Evolutionary conservation across 1,284 basidiomycete genomes (phyloP).

Genomic region (Heterobasidion occidentale): DNA sequence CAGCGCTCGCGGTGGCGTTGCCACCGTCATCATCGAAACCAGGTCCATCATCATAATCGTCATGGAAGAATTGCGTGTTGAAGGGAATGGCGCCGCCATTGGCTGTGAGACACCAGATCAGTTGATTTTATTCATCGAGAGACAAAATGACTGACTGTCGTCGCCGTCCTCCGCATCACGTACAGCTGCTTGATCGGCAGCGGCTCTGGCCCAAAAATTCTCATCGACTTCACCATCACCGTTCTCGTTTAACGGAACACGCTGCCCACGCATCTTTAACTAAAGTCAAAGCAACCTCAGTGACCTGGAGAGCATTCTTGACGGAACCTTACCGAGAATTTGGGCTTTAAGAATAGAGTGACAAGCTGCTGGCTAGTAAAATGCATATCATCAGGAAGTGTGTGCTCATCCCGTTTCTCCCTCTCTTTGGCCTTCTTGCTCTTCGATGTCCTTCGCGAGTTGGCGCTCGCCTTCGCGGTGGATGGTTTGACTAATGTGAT

Average conservation of each 20-base stretch:
- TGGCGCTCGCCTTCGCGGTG: constrained; percentile 32
- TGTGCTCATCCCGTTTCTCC: constrained; percentile 70
- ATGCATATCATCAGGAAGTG: constrained; percentile 95
- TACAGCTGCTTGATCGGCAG: constrained; percentile 68
- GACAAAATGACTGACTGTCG: constrained; percentile 41
- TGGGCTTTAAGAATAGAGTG: constrained; percentile 92
- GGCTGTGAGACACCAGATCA: constrained; percentile 19
- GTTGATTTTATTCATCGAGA: not conserved
- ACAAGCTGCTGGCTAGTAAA: constrained; percentile 88
- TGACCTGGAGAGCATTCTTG: not conserved
- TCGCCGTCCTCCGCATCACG: constrained; percentile 49
- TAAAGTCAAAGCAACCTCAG: constrained; percentile 21
- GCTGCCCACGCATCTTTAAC: constrained; percentile 77
- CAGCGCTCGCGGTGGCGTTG: constrained; percentile 32
- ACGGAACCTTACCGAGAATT: constrained; percentile 66
- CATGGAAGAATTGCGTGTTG: constrained; percentile 96
- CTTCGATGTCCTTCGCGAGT: constrained; percentile 36
- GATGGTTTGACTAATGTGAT: constrained; percentile 57
- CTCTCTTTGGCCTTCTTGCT: constrained; percentile 32
- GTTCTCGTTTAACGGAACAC: constrained; percentile 45
- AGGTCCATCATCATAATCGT: constrained; percentile 77
- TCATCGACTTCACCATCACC: constrained; percentile 85
- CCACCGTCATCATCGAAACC: constrained; percentile 70
- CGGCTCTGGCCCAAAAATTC: constrained; percentile 92
- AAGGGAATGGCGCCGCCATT: constrained; percentile 66